Percentiles rank a stretch among this genome's conserved stretches.
Conservation (phyloP, 2,329 filamentous ascomycete species). For the Harringtonia lauricola region DNA sequence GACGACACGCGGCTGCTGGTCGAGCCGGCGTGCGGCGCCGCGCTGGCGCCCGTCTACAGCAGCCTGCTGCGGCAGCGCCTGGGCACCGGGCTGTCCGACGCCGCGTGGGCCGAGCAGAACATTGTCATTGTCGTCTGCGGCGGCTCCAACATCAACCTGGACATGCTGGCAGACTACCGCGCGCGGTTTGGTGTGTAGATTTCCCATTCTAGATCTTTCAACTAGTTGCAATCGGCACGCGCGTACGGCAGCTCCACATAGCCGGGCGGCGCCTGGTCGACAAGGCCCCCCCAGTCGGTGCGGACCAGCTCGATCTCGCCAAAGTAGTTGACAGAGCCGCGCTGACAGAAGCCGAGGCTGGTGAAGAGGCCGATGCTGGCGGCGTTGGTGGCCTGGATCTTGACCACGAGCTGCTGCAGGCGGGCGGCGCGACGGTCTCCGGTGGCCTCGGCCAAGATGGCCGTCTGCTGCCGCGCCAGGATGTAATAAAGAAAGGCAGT, state of each 20-base stretch:
- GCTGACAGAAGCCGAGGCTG: constrained; percentile 38
- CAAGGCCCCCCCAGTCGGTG: constrained; percentile 19
- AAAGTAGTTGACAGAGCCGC: constrained; percentile 47
- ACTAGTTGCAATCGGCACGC: too few relatives aligned
- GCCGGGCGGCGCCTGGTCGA: neutral
- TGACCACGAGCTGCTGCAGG: constrained; percentile 21
- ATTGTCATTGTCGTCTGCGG: constrained; percentile 83
- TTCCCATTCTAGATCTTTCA: too few relatives aligned
- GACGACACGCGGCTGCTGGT: constrained; percentile 76
- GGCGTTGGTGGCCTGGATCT: constrained; percentile 43
- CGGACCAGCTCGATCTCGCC: constrained; percentile 42
- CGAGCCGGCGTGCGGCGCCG: constrained; percentile 77
- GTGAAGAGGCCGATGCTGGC: constrained; percentile 40
- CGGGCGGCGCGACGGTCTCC: too few relatives aligned
- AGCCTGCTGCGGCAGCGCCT: constrained; percentile 45
- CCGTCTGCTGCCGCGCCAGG: constrained; percentile 29
- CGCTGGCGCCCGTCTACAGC: constrained; percentile 56
- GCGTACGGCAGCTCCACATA: constrained; percentile 9
- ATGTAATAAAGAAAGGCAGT: constrained; percentile 62
- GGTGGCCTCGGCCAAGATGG: constrained; percentile 49
- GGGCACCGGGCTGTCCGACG: constrained; percentile 37
- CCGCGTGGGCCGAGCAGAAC: constrained; percentile 53
- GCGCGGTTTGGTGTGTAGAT: constrained; percentile 31
- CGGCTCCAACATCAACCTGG: constrained; percentile 54
- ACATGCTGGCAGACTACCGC: constrained; percentile 48